Evolutionary conservation across 805 yeast species (phyloP), one percentile per base, ranked within the genome.

Genomic region (Candida anglica): DNA sequence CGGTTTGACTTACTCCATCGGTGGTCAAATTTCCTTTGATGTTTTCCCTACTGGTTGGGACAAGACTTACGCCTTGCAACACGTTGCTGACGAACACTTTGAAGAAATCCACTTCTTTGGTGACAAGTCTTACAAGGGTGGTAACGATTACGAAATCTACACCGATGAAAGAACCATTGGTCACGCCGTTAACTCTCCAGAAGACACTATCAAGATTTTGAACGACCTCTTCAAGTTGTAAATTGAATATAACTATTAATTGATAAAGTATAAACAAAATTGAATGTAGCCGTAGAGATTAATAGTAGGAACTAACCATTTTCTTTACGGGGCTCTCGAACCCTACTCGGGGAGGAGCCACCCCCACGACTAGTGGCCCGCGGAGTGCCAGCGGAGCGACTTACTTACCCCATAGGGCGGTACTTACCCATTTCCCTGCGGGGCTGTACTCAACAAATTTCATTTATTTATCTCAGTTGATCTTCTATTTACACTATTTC

Each of bases 1-100:
- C 53, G 84, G 82, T 37, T 76, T 93, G 58, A 91, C 98, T 48
- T 93, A 84, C 77, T 93, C 98, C 40, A 93, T 93, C 47, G 99
- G 99, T 65, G 99, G 99, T 52, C 98, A 93, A 76, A 93, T 93
- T 63, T 91, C 98, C 22, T 93, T 93, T 55, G 99, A 93, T 57
- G 98, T 93, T 45, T 93, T 93, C 91, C 99, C 99, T 72, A 86
- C 96, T 44, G 98, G 99, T 58, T 93, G 99, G 99, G 99, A 93
- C 69, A 93, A 93, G 79, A 93, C 99, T 42, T 93, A 91, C 73
- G 86, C 95, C 66, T 77, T 93, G 60, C 88, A 83, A 66, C 98
- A 91, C 67, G 89, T 93, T 51, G 86, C 69, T 53, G 64, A 72
- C 40, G 96, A 91, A 66, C 79, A 83, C 46, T 93, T 89, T 71